Base-by-base conservation (phyloP, 345 rosid species). In the Lepidium sativum region DNA sequence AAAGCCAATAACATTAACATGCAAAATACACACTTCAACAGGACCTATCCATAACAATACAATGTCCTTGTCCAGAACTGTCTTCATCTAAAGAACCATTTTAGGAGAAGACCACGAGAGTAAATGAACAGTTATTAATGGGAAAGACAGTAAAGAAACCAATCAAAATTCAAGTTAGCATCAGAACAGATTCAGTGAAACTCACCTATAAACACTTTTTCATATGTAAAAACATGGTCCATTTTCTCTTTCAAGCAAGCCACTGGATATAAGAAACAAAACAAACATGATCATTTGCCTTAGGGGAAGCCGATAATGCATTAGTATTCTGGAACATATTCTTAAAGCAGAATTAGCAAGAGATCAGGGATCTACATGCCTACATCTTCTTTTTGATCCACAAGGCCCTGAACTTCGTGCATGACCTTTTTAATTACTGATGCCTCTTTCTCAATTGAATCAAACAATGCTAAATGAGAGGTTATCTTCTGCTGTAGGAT, bases 391-490 rank as follows among this genome's bases (percentile, higher is more conserved):
- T 81, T 89, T 65, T 81, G 84, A 72, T 70, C 80, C 65, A 87
- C 78, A 78, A 81, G 48, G 14, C 75, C 71, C 57, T 81, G 80
- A 80, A 80, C 80, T 34, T 78, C 76, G 23, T 85, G 83, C 54
- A 84, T 74, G 42, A 84, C 77, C 63, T 82, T 80, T 68, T 81
- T 85, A 62, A 85, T 71, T 16, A 71, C 74, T n/a, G 78, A 78
- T 70, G 90, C 89, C 78, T 83, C 92, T 68, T 73, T 87, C 80
- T 83, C 88, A 67, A 89, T 89, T 12, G 90, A 85, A 78, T 87
- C 91, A 64, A 89, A 83, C 72, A 87, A 69, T 11, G 80, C 65
- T n/a, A 85, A 49, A 55, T 89, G 95, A 78, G 88, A 78, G 44
- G 80, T 68, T 63, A 89, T 55, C 77, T 85, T 83, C 76, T 85